These are phyloP conservation scores for Talaromyces sp. DNA, from an alignment of 2,329 filamentous ascomycete species.

Conservation along the genomic window DNA sequence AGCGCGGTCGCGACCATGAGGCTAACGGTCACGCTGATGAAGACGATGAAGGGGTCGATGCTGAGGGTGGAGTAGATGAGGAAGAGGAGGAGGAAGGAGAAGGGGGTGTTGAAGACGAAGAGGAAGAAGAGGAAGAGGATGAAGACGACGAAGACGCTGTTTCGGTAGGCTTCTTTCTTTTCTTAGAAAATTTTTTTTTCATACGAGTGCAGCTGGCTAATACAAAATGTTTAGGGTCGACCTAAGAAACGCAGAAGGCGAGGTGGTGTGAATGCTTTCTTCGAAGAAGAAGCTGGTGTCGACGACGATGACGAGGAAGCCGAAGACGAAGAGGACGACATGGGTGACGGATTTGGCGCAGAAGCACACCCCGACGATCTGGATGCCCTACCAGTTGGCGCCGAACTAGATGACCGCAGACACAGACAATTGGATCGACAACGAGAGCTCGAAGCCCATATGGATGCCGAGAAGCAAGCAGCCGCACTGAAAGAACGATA, in stretches of 20 bases:
- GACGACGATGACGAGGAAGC: conserved; percentile 86
- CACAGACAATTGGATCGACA: conserved; percentile 92
- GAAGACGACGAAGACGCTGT: conserved; percentile 59
- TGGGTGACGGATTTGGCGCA: conserved; percentile 78
- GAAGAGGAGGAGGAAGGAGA: conserved; percentile 44
- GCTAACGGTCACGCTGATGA: conserved; percentile 39
- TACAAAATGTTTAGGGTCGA: conserved; percentile 47
- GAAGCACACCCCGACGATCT: conserved; percentile 89
- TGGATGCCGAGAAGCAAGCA: conserved; percentile 92
- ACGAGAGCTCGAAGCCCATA: conserved; percentile 77
- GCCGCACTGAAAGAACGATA: conserved; percentile 83
- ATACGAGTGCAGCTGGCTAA: background rate
- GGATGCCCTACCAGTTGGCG: conserved; percentile 66
- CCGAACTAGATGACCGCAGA: conserved; percentile 80
- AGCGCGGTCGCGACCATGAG: conserved; percentile 36
- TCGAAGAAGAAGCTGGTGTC: conserved; percentile 97
- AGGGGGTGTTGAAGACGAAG: conserved; percentile 54
- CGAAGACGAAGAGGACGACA: conserved; percentile 83
- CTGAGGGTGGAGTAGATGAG: conserved; percentile 30
- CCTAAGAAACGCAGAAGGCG: conserved; percentile 74
- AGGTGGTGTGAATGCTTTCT: conserved; percentile 66
- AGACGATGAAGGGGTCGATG: conserved; percentile 25
- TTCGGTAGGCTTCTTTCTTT: conserved; percentile 29
- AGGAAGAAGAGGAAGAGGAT: conserved; percentile 39
- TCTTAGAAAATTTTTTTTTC: background rate